Base-by-base conservation (phyloP, 306 rosid genomes). In the Vigna radiata region DNA sequence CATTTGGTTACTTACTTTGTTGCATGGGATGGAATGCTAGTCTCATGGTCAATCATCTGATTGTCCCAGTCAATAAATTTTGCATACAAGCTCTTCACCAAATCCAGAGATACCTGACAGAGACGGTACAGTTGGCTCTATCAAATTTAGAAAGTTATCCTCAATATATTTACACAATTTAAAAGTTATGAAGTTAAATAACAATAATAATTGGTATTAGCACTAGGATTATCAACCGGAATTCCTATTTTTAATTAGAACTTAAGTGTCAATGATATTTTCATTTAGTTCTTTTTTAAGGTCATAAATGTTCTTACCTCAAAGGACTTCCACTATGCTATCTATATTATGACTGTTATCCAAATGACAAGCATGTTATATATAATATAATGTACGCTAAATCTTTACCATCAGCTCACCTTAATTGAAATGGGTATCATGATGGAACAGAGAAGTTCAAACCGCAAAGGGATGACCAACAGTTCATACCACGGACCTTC, bases 341-440 rank as follows among this genome's bases (percentile, higher is more conserved):
- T 68, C 18, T 21, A 73, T 54, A 19, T 16, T 53, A 52, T 4
- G n/a, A 72, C 36, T 61, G 21, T 62, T 62, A 49, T 50, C 41
- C 47, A 61, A 77, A 77, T 70, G 31, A 11, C 48, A 50, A 83
- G 39, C 68, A 56, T 63, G 49, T 19, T 31, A 54, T 79, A 85
- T 56, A 72, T 53, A 46, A 75, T 48, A 46, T 54, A 68, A 73
- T 50, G 52, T 21, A 61, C 43, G 68, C 23, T 31, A 69, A 62
- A 85, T 43, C 76, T 27, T 66, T 21, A 73, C 31, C 58, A 77
- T 23, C 81, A 73, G 43, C 86, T 76, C 84, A 92, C 99, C 99
- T 95, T 95, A 72, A 95, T 95, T 79, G 99, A 95, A 86, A 95
- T 95, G 84, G 99, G 99, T 77, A 95, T 95, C 99, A 95, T 95